A percentile compares a stretch with the other conserved stretches of the same genome.
phyloP scores from a whole-genome alignment of 768 basidiomycete species.

The Melanogaster broomeanus region DNA sequence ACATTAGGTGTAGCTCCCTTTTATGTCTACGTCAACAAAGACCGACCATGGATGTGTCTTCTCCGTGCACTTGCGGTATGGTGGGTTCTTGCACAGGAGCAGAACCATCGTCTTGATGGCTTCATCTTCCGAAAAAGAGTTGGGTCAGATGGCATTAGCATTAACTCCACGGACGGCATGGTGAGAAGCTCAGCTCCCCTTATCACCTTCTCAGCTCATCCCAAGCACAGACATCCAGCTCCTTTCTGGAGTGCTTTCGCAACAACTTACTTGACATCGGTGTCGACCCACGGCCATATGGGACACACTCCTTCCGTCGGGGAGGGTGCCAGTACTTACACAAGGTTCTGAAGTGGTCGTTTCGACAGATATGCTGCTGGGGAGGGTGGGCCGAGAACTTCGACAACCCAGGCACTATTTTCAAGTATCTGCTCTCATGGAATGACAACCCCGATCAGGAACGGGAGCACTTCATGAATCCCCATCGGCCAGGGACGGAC shows the following conservation, averaged over 20 bases:
- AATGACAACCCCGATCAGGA: slow-evolving; percentile 36
- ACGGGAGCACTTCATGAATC: slow-evolving; percentile 40
- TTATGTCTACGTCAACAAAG: slow-evolving; percentile 22
- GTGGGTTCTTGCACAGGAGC: slow-evolving; percentile 8
- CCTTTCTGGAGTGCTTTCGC: slow-evolving; percentile 40
- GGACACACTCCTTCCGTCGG: slow-evolving; percentile 36
- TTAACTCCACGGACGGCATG: not conserved
- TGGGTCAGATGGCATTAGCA: not conserved
- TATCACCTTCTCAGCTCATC: not conserved
- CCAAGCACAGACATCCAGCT: slow-evolving; percentile 25
- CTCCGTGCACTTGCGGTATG: slow-evolving; percentile 35
- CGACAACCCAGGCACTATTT: slow-evolving; percentile 38
- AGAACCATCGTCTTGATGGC: not conserved
- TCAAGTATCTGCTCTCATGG: slow-evolving; percentile 45
- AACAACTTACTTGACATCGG: slow-evolving; percentile 43
- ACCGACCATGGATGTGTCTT: slow-evolving; percentile 34
- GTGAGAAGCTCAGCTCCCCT: not conserved
- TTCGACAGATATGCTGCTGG: slow-evolving; percentile 45
- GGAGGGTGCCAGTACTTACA: slow-evolving; percentile 43
- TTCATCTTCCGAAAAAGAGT: slow-evolving; percentile 1
- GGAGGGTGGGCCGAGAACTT: slow-evolving; percentile 45
- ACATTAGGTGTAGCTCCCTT: slow-evolving; percentile 33
- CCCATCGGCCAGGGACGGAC: slow-evolving; percentile 19
- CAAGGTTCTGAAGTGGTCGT: slow-evolving; percentile 31
- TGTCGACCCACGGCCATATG: slow-evolving; percentile 35